These are phyloP conservation scores for Clarireedia hainanense DNA, from an alignment of 2,329 filamentous ascomycete genomes.

Conservation along the genomic window DNA sequence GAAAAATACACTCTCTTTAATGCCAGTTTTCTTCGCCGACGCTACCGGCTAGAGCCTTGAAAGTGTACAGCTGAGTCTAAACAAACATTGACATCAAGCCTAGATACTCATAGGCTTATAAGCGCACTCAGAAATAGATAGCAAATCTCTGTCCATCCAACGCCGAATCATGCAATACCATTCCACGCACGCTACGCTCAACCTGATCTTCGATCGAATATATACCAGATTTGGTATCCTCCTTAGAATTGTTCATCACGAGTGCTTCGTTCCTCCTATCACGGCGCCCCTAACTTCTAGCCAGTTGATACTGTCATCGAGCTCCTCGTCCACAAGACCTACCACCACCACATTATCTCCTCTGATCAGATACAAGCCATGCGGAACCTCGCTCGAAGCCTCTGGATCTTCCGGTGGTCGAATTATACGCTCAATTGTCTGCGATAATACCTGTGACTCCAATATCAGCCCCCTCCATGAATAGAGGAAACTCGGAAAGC, in stretches of 20 bases:
- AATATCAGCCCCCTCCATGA: neutral
- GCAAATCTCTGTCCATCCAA: slow-evolving; percentile 2
- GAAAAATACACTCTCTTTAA: neutral
- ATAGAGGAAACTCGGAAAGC: neutral
- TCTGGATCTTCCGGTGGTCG: slow-evolving; percentile 77
- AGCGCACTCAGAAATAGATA: neutral
- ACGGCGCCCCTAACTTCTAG: slow-evolving; percentile 75
- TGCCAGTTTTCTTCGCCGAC: neutral
- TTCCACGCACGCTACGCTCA: neutral
- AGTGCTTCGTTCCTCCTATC: slow-evolving; percentile 79
- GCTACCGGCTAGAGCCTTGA: neutral
- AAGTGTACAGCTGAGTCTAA: neutral
- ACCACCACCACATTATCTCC: slow-evolving; percentile 92
- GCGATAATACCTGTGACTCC: slow-evolving; percentile 58
- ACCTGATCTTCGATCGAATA: neutral
- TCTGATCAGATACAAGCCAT: slow-evolving; percentile 85
- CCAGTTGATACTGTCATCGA: slow-evolving; percentile 92
- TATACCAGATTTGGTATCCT: slow-evolving; percentile 4
- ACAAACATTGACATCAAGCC: neutral
- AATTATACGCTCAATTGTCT: slow-evolving; percentile 85
- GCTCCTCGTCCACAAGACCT: slow-evolving; percentile 79
- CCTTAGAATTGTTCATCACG: slow-evolving; percentile 27
- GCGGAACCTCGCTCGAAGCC: slow-evolving; percentile 68
- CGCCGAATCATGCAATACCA: slow-evolving; percentile 6
- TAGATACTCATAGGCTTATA: neutral